Conservation (phyloP, 2,329 filamentous ascomycete species). For the Sclerotinia glacialis region DNA sequence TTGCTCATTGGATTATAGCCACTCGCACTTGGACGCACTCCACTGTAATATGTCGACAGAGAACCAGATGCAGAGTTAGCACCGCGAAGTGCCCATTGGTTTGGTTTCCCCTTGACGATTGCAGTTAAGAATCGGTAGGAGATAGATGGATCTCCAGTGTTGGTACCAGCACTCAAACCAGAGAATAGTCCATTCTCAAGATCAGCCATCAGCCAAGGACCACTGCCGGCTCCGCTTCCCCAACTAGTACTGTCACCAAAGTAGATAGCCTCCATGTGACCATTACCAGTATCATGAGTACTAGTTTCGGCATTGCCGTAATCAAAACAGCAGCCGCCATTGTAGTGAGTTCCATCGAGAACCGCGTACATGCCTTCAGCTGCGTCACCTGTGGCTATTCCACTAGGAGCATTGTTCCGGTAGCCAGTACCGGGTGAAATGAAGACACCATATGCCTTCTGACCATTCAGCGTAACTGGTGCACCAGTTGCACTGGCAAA, state of each 20-base stretch:
- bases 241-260: constrained; percentile 54
- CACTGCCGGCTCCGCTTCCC: constrained; percentile 56
- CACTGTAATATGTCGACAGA: constrained; percentile 58
- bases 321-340: constrained; percentile 55
- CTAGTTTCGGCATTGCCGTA: constrained; percentile 57
- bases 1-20: constrained; percentile 61
- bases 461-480: constrained; percentile 57
- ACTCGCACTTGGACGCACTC: constrained; percentile 48
- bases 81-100: constrained; percentile 59
- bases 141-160: constrained; percentile 52
- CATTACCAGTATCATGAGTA: constrained; percentile 54
- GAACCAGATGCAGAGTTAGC: constrained; percentile 53
- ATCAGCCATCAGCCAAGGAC: constrained; percentile 69
- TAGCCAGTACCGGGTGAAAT: constrained; percentile 61
- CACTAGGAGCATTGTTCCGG: constrained; percentile 54
- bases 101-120: constrained; percentile 53
- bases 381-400: constrained; percentile 53
- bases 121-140: constrained; percentile 56
- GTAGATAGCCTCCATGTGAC: constrained; percentile 69
- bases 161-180: constrained; percentile 46
- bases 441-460: constrained; percentile 64
- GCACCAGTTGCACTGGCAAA: constrained; percentile 58
- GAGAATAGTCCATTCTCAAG: constrained; percentile 66
- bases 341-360: constrained; percentile 59
- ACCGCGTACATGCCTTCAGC: constrained; percentile 61